Percentiles rank a stretch among this genome's conserved stretches.
phyloP scores from a whole-genome alignment of 768 basidiomycete species.

The Russula sp. region DNA sequence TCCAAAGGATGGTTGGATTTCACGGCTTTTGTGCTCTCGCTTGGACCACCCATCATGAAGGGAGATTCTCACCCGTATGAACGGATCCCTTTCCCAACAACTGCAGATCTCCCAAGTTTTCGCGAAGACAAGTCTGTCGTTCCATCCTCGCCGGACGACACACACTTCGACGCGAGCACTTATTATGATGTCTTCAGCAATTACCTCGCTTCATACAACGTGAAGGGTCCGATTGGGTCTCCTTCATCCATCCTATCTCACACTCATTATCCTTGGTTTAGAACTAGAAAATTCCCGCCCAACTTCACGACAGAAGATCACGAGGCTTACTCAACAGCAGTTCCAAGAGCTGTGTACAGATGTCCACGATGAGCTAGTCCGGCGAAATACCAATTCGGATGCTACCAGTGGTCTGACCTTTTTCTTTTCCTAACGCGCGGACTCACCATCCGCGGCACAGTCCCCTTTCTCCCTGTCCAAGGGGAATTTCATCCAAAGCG shows the following conservation, averaged over 20 bases:
- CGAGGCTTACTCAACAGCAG: slow-evolving; percentile 86
- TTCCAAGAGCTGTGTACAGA: slow-evolving; percentile 97
- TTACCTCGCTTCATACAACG: slow-evolving; percentile 66
- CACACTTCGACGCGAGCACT: slow-evolving; percentile 30
- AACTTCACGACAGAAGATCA: slow-evolving; percentile 82
- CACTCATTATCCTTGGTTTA: slow-evolving; percentile 25
- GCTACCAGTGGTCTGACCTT: slow-evolving; percentile 70
- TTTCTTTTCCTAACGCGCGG: neutral
- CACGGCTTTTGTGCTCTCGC: neutral
- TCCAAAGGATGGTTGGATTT: neutral
- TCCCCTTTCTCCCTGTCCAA: slow-evolving; percentile 82
- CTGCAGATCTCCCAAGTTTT: slow-evolving; percentile 81
- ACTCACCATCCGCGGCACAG: slow-evolving; percentile 31
- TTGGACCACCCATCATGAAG: slow-evolving; percentile 38
- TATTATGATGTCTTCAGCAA: slow-evolving; percentile 56
- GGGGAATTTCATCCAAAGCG: slow-evolving; percentile 97
- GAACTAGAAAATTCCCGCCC: slow-evolving; percentile 71
- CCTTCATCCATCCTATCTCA: neutral
- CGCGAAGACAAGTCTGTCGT: slow-evolving; percentile 56
- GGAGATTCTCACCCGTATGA: slow-evolving; percentile 32
- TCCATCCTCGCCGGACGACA: slow-evolving; percentile 49
- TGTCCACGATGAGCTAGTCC: slow-evolving; percentile 89
- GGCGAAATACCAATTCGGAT: slow-evolving; percentile 54
- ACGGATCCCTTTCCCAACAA: slow-evolving; percentile 67
- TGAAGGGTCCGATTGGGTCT: slow-evolving; percentile 45